Conservation (phyloP, 192 early-diverging fungal genomes). For the Diversispora epigaea region DNA sequence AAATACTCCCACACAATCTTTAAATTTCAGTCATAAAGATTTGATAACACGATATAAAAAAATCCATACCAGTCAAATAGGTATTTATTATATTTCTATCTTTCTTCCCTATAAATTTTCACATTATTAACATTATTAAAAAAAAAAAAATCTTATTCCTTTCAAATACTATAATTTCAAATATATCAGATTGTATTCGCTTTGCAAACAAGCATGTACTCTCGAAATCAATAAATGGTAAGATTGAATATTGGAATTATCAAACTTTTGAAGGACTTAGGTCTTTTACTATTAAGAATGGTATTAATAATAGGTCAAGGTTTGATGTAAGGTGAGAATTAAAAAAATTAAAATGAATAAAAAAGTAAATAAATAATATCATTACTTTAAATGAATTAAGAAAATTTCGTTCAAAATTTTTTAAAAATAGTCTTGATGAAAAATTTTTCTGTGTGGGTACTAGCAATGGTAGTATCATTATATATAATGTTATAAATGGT, state of each 20-base stretch:
- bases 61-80: constrained; percentile 36
- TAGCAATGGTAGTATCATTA: constrained; percentile 64
- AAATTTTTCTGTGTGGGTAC: constrained; percentile 74
- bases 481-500: constrained; percentile 72
- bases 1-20: constrained; percentile 17
- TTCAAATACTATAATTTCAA: neutral
- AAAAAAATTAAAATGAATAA: neutral
- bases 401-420: no score
- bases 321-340: constrained; percentile 43
- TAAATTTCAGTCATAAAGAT: constrained; percentile 15
- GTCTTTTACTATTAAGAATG: constrained; percentile 45
- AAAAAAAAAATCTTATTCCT: neutral
- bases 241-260: constrained; percentile 76
- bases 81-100: constrained; percentile 14
- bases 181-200: constrained; percentile 64
- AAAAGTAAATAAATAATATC: neutral
- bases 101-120: neutral
- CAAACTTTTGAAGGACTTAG: constrained; percentile 47
- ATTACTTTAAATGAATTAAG: neutral
- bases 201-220: constrained; percentile 67
- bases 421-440: constrained; percentile 65
- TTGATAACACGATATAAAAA: constrained; percentile 34
- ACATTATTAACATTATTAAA: neutral
- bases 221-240: constrained; percentile 72
- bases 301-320: constrained; percentile 41